These are phyloP conservation scores for Phanerodontia chrysosporium DNA, from an alignment of 768 basidiomycete genomes.

Conservation along the genomic window DNA sequence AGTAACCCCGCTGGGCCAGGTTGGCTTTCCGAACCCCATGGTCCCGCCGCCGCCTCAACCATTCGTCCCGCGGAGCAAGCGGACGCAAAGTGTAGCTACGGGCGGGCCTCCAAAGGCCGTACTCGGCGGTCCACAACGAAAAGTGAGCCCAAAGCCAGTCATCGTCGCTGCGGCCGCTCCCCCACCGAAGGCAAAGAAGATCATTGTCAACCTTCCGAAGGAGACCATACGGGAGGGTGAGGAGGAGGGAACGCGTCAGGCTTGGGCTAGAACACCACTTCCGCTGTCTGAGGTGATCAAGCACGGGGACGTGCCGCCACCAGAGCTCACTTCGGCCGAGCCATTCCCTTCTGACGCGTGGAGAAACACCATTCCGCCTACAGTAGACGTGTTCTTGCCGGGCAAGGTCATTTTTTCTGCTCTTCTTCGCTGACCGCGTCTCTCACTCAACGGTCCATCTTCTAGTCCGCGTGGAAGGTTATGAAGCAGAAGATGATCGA, in stretches of 20 bases:
- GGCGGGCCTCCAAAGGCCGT: conserved; percentile 89
- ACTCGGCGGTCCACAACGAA: conserved; percentile 75
- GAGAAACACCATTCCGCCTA: conserved; percentile 53
- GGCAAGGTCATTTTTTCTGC: conserved; percentile 53
- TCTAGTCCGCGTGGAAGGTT: conserved; percentile 56
- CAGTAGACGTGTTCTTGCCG: conserved; percentile 79
- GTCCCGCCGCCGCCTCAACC: conserved; percentile 28
- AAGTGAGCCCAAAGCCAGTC: conserved; percentile 61
- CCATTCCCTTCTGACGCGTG: conserved; percentile 62
- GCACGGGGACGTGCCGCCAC: conserved; percentile 22
- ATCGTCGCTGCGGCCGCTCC: conserved; percentile 27
- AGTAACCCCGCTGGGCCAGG: conserved; percentile 58
- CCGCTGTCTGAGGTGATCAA: conserved; percentile 32
- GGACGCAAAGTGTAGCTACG: conserved; percentile 63
- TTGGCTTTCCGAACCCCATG: conserved; percentile 45
- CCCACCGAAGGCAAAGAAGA: conserved; percentile 56
- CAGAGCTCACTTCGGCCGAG: conserved; percentile 44
- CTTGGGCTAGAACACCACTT: conserved; percentile 63
- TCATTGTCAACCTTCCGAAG: conserved; percentile 66
- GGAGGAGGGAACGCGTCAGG: conserved; percentile 35
- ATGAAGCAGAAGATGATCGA: conserved; percentile 72
- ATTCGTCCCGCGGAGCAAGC: conserved; percentile 57
- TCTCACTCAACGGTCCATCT: background rate
- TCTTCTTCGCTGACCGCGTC: conserved; percentile 6
- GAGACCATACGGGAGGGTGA: conserved; percentile 45